A percentile compares a stretch with the other conserved stretches of the same genome.
Evolutionary conservation across 768 basidiomycete genomes (phyloP).

Genomic region (Tylopilus subfusipes): DNA sequence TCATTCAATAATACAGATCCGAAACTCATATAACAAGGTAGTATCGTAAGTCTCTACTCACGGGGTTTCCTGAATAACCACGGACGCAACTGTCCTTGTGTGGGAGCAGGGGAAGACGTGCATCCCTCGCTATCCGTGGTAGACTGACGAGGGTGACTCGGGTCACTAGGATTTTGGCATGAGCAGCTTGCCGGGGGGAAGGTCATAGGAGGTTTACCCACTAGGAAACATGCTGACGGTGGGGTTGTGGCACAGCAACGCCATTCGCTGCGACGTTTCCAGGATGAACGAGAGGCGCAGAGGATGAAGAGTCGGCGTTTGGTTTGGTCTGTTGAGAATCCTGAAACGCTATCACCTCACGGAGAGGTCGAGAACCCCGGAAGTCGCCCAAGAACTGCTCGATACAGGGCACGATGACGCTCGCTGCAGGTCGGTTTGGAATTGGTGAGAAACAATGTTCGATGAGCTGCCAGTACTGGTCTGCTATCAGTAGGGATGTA

Average conservation of each 20-base stretch:
- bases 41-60: background rate
- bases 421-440: background rate
- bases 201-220: background rate
- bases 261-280: background rate
- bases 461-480: background rate
- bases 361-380: background rate
- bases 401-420: background rate
- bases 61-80: background rate
- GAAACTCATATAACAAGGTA: too few species aligned
- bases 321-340: background rate
- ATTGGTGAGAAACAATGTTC: background rate
- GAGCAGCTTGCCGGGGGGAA: background rate
- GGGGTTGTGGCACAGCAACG: too few species aligned
- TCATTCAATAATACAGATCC: too few species aligned
- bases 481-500: background rate
- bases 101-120: background rate
- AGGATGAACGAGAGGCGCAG: background rate
- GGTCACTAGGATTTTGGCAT: background rate
- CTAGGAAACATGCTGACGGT: background rate
- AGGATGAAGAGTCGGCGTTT: background rate
- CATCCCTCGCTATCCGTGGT: background rate
- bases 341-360: background rate
- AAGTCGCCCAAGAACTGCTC: background rate
- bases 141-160: background rate
- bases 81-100: background rate